These are phyloP conservation scores for Rutstroemia sp. DNA, from an alignment of 2,329 filamentous ascomycete species.

Conservation along the genomic window DNA sequence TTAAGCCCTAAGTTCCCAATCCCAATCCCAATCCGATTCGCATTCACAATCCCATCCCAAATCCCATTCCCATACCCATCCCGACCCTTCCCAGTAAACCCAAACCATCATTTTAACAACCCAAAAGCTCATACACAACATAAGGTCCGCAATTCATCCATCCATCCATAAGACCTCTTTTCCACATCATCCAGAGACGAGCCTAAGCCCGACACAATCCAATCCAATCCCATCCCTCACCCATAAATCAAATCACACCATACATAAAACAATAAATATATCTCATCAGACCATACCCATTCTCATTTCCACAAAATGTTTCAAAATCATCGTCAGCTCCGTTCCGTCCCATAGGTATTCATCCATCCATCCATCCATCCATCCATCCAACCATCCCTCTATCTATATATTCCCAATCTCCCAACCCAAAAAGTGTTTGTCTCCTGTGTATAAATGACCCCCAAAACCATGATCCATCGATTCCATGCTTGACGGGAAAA, in stretches of 20 bases:
- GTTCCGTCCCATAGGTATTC: not conserved
- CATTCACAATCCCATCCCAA: not conserved
- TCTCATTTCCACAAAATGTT: not conserved
- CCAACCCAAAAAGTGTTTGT: not conserved
- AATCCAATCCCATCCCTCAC: not conserved
- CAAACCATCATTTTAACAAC: no score
- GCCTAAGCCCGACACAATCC: not conserved
- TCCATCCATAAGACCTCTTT: not conserved
- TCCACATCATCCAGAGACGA: not conserved
- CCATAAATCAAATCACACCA: not conserved
- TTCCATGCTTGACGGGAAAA: not conserved
- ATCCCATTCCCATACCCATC: not conserved
- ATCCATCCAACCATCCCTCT: not conserved
- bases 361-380: not conserved
- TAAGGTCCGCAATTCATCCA: not conserved
- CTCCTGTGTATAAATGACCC: not conserved
- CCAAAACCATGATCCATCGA: not conserved
- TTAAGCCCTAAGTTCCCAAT: no score
- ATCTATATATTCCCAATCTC: not conserved
- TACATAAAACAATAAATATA: not conserved
- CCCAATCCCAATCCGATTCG: no score
- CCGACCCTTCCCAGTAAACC: no score
- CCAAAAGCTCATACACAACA: not conserved
- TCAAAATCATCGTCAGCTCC: no score
- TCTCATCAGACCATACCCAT: not conserved